phyloP scores from a whole-genome alignment of 495 filamentous ascomycete genomes.

The Penicillium longicatenatum region DNA sequence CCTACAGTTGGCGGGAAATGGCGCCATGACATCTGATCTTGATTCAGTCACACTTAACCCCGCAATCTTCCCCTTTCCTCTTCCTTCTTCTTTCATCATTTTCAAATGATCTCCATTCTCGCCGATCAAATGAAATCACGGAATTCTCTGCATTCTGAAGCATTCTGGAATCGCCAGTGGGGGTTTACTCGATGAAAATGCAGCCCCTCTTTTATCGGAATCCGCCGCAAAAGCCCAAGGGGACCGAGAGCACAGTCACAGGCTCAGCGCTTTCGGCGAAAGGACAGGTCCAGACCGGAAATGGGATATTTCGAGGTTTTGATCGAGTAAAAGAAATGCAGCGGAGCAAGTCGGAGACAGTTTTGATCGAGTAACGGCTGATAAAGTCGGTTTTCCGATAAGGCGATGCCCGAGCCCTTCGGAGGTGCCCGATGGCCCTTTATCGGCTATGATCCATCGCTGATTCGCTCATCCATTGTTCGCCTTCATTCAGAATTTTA shows the following conservation, averaged over 20 bases:
- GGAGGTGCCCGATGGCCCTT: slow-evolving; percentile 29
- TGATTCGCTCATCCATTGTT: slow-evolving; percentile 6
- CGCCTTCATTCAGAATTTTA: background rate
- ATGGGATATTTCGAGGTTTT: slow-evolving; percentile 9
- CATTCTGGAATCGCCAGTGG: background rate
- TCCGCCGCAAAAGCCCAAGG: slow-evolving; percentile 3
- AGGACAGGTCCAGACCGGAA: background rate
- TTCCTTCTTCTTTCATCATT: background rate
- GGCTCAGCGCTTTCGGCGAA: slow-evolving; percentile 10
- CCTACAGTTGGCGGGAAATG: slow-evolving; percentile 14
- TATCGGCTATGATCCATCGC: background rate
- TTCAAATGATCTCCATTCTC: background rate
- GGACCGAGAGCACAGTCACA: slow-evolving; percentile 1
- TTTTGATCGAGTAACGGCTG: slow-evolving; percentile 31
- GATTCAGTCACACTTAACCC: slow-evolving; percentile 8
- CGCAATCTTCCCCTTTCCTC: background rate
- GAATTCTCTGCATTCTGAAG: background rate
- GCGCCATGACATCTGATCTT: slow-evolving; percentile 14
- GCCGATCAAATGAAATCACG: background rate
- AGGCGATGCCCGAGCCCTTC: slow-evolving; percentile 11
- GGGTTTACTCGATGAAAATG: slow-evolving; percentile 14
- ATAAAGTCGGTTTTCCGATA: slow-evolving; percentile 20
- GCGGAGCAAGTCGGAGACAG: slow-evolving; percentile 11
- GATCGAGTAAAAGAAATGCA: slow-evolving; percentile 26
- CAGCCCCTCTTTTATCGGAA: slow-evolving; percentile 9